Base-by-base conservation (phyloP, 2,329 filamentous ascomycete genomes). In the Colletotrichum sidae region DNA sequence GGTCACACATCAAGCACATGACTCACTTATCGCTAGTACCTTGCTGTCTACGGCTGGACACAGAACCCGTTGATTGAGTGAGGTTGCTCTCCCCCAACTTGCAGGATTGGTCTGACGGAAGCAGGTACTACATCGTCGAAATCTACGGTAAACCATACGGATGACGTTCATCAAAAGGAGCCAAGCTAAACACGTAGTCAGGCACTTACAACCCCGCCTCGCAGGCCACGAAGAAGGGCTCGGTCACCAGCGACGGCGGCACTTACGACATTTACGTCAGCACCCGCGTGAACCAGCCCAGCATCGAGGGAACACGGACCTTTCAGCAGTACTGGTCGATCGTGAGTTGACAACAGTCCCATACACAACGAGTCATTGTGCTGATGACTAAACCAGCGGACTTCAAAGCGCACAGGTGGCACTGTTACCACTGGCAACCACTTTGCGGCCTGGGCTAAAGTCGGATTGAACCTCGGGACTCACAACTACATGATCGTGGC, bases 321-420 rank as follows among this genome's bases (percentile, higher is more conserved):
- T 84, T 85, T 69, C 72, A 81, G 70, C 83, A 85, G 75, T 85
- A 79, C 76, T 84, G 81, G 81, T 82, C 79, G 11, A 80, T 88
- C 13, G 55, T 58, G n/a, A 44, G 55, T 51, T 13, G 3, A n/a
- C 11, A 11, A 2, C 2, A 17, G 1, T n/a, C 78, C 84, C 78
- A 50, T 17, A 8, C 3, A 6, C 7, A 7, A 33, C 12, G 13
- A 35, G 13, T 8, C 15, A 79, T 87, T 9, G 34, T 8, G 5
- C 25, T 4, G 15, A 25, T 8, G 8, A 0, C 13, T 12, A 4
- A 4, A 15, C 10, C 13, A 58, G 25, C 79, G 85, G 65, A 72
- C 74, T 53, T 70, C 67, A 60, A 83, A 86, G 78, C 78, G 83
- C 45, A 75, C 76, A 25, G 77, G 80, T 37, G 85, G 85, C 6